Evolutionary conservation across 768 basidiomycete species (phyloP).

Genomic region (Rhizopogon vesiculosus): DNA sequence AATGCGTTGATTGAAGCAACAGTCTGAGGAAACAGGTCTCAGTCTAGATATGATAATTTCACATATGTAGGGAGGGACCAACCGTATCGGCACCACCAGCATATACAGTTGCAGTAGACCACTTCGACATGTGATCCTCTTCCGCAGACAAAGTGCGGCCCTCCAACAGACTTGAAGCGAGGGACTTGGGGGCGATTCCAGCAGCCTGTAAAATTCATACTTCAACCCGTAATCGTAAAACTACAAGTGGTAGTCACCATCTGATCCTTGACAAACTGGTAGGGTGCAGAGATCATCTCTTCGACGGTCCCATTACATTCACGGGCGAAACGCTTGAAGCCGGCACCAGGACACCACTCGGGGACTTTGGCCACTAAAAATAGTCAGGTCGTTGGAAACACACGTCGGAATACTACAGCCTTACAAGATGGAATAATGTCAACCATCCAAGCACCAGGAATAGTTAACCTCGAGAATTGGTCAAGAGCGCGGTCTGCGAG

Average conservation of each 20-base stretch:
- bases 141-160: conserved; percentile 43
- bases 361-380: conserved; percentile 40
- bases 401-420: not conserved
- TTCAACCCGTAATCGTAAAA: not conserved
- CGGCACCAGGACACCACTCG: conserved; percentile 52
- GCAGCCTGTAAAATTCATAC: conserved; percentile 36
- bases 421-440: conserved; percentile 43
- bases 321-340: conserved; percentile 48
- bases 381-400: not conserved
- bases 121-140: conserved; percentile 58
- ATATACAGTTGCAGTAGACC: conserved; percentile 42
- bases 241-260: conserved; percentile 32
- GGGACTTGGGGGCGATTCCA: conserved; percentile 44
- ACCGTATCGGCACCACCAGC: conserved; percentile 9
- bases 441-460: conserved; percentile 47
- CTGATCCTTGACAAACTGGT: conserved; percentile 57
- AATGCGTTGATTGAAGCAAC: conserved; percentile 9
- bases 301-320: conserved; percentile 48
- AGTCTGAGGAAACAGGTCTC: not conserved
- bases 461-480: conserved; percentile 45
- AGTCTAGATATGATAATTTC: not conserved
- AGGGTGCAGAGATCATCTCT: conserved; percentile 53
- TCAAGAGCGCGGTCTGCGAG: conserved; percentile 48
- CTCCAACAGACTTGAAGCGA: conserved; percentile 54
- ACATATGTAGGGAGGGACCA: not conserved